Evolutionary conservation across 2,329 filamentous ascomycete species (phyloP), one percentile per base, ranked within the genome.

Genomic region (Fusarium paranaense): DNA sequence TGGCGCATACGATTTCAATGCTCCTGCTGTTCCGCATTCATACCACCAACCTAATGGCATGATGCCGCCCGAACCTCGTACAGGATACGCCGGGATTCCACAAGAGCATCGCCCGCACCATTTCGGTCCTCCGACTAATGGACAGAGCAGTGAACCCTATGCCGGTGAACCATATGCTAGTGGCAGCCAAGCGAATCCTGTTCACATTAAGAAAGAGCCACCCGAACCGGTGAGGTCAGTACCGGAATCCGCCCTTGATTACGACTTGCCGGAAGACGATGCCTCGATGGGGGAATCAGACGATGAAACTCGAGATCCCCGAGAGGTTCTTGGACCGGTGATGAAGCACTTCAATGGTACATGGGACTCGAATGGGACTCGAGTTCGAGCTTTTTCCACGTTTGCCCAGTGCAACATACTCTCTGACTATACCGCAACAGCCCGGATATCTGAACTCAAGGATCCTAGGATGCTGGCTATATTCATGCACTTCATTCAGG

Each of bases 401-500:
- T 86, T 87, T 75, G 85, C 84, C 1, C 81, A 86, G 18, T 85
- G 86, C 38, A 83, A 87, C 64, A 85, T 87, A 35, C 85, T 95
- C 54, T 87, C 90, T 16, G 90, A 89, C 3, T 95, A 95, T 76
- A 87, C 88, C 45, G 92, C 93, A 6, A 90, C 90, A 1, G 88
- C 90, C 5, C 84, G 87, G 25, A 90, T 90, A 35, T 92, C 92
- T 42, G 95, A 97, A 35, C 85, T 98, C 32, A 94, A 92, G 75
- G 95, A 98, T 73, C 89, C 91, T 4, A 92, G 93, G 72, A 96
- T 94, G 13, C 92, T 94, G 16, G 89, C 92, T 33, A 91, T 98
- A 8, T 98, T 98, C 81, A 93, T 93, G 81, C 95, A 98, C 82
- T 98, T 98, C 81, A 91, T 98, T 56, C 93, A 95, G 75, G 93